Evolutionary conservation across 2,329 filamentous ascomycete species (phyloP).

Genomic region (Pyrenochaeta sp.): DNA sequence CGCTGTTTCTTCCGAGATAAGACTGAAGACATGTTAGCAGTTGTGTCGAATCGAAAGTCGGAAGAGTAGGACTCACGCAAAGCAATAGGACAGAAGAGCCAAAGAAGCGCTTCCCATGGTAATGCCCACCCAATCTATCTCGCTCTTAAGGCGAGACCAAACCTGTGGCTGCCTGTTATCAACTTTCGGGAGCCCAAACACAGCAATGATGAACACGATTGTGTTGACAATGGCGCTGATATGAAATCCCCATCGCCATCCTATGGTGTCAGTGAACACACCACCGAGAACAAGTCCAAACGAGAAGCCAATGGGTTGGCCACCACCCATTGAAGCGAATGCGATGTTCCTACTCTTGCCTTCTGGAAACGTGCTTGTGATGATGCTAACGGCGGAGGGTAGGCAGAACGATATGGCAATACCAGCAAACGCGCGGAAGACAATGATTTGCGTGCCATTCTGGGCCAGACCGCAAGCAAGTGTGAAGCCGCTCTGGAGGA

Average conservation of each 20-base stretch:
- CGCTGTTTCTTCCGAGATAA: conserved; percentile 51
- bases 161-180: conserved; percentile 32
- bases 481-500: conserved; percentile 56
- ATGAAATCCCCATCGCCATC: conserved; percentile 64
- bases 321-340: conserved; percentile 60
- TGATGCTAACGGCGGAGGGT: conserved; percentile 59
- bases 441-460: conserved; percentile 53
- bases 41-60: background rate
- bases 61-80: conserved; percentile 55
- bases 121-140: conserved; percentile 65
- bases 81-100: conserved; percentile 62
- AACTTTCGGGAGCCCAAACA: conserved; percentile 50
- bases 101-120: conserved; percentile 57
- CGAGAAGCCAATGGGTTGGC: conserved; percentile 61
- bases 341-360: conserved; percentile 61
- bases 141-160: conserved; percentile 44
- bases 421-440: conserved; percentile 58
- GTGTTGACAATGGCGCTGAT: conserved; percentile 56
- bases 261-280: conserved; percentile 57
- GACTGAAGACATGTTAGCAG: conserved; percentile 14
- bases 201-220: conserved; percentile 49
- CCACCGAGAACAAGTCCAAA: conserved; percentile 62
- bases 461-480: conserved; percentile 54
- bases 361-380: conserved; percentile 57
- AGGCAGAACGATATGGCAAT: conserved; percentile 59